A percentile compares a stretch with the other conserved stretches of the same genome.
These are phyloP conservation scores for Backusella australiensis DNA, from an alignment of 192 early-diverging fungal species.

Conservation along the genomic window DNA sequence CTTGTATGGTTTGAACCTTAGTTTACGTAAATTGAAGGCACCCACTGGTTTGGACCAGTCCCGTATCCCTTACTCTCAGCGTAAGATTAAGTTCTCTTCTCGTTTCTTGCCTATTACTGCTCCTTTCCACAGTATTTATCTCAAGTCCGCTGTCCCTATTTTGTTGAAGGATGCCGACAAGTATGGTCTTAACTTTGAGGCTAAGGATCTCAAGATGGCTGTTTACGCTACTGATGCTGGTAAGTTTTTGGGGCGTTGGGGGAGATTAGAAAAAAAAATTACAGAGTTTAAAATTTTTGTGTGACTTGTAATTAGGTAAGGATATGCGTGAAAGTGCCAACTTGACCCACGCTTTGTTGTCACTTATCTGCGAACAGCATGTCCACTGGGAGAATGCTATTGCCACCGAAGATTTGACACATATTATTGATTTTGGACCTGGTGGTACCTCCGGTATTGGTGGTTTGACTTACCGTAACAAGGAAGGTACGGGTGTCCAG, in stretches of 20 bases:
- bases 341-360: constrained; percentile 66
- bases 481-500: constrained; percentile 80
- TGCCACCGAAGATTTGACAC: constrained; percentile 61
- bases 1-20: constrained; percentile 88
- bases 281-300: constrained; percentile 17
- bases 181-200: constrained; percentile 62
- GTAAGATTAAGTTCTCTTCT: constrained; percentile 87
- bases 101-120: constrained; percentile 92
- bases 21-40: constrained; percentile 91
- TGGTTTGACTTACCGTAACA: constrained; percentile 77
- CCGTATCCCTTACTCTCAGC: constrained; percentile 83
- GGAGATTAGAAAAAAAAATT: background rate
- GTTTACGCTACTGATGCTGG: constrained; percentile 83
- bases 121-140: constrained; percentile 88
- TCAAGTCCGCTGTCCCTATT: constrained; percentile 60
- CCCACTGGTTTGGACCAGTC: constrained; percentile 81
- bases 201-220: constrained; percentile 65
- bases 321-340: constrained; percentile 60
- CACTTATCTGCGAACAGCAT: constrained; percentile 66
- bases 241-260: constrained; percentile 28
- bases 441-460: constrained; percentile 85
- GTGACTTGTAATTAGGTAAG: constrained; percentile 38
- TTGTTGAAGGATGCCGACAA: constrained; percentile 69
- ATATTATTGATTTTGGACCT: constrained; percentile 94
- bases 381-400: constrained; percentile 77